phyloP scores from a whole-genome alignment of 257 asterid genomes.

The Parsonsia alboflavescens region DNA sequence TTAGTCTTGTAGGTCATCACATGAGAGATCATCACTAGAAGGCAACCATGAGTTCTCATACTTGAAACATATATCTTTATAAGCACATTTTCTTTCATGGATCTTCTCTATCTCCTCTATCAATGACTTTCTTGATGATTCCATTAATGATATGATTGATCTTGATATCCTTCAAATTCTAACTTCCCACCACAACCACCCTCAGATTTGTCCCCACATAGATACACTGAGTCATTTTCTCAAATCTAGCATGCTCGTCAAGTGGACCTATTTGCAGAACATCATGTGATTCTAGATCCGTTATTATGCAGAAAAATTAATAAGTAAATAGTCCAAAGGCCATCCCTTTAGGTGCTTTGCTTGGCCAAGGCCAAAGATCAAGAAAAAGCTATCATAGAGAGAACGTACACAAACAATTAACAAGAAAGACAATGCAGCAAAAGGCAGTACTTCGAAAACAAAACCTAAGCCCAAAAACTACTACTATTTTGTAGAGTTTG shows the following conservation, averaged over 20 bases:
- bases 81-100: too few species aligned
- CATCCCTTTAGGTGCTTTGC: neutral
- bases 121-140: too few species aligned
- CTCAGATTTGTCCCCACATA: neutral
- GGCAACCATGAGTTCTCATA: too few species aligned
- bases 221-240: neutral
- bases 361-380: neutral
- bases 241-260: neutral
- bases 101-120: too few species aligned
- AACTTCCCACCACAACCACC: neutral
- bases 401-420: neutral
- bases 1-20: too few species aligned
- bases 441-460: neutral
- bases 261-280: neutral
- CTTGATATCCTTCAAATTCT: too few species aligned
- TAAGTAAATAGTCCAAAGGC: neutral
- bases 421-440: neutral
- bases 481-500: neutral
- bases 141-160: too few species aligned
- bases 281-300: neutral
- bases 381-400: neutral
- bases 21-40: too few species aligned
- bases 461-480: neutral
- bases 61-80: too few species aligned
- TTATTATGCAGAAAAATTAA: neutral